phyloP scores from a whole-genome alignment of 306 rosid species.

The Vigna angularis region DNA sequence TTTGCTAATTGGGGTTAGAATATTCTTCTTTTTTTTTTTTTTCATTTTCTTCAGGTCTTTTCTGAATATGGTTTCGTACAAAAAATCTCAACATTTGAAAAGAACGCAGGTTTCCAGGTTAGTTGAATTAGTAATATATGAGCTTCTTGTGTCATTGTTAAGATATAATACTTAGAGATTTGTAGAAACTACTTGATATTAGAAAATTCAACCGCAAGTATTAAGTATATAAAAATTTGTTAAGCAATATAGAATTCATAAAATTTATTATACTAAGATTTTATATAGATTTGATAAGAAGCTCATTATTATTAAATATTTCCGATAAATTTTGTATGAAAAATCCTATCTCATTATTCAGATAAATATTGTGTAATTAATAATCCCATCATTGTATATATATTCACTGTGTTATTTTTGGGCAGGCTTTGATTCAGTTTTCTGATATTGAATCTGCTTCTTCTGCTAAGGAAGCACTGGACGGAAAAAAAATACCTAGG shows the following conservation, averaged over 20 bases:
- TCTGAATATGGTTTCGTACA: constrained; percentile 88
- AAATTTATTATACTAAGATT: too few relatives aligned
- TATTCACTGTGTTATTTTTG: neutral
- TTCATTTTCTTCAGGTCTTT: constrained; percentile 63
- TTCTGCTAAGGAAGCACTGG: constrained; percentile 76
- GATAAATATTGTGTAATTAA: too few relatives aligned
- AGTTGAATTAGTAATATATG: constrained; percentile 31
- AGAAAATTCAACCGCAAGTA: too few relatives aligned
- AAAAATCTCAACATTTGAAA: constrained; percentile 88
- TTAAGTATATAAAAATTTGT: too few relatives aligned
- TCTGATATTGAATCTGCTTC: constrained; percentile 78
- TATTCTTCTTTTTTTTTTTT: neutral
- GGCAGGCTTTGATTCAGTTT: constrained; percentile 83
- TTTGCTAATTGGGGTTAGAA: constrained; percentile 6
- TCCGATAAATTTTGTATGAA: too few relatives aligned
- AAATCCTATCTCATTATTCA: too few relatives aligned
- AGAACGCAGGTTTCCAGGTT: constrained; percentile 94
- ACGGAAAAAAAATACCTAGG: constrained; percentile 93
- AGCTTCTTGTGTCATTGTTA: constrained; percentile 3
- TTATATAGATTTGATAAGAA: too few relatives aligned
- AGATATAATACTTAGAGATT: too few relatives aligned
- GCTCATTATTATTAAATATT: too few relatives aligned
- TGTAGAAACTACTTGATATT: neutral
- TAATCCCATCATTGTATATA: too few relatives aligned
- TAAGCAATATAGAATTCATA: too few relatives aligned